Base-by-base conservation (phyloP, 352 stramenopile species). In the Pythium monospermum region DNA sequence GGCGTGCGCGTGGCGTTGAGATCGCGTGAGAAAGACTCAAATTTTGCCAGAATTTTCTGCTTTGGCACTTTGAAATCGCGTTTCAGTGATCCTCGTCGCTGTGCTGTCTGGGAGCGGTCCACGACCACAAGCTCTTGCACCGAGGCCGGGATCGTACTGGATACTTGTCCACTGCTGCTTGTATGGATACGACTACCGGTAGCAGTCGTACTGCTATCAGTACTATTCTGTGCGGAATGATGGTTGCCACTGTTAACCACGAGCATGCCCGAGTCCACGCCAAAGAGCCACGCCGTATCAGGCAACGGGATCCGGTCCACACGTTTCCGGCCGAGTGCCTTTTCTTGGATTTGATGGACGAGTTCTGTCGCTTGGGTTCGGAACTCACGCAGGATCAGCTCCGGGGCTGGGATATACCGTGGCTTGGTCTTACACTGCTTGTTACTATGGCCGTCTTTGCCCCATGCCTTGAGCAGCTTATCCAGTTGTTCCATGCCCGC, bases 291-390 rank as follows among this genome's bases (percentile, higher is more conserved):
- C 25, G 79, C 65, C 46, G 83, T 73, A 37, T 78, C 67, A 6
- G 79, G 79, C 2, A 69, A 47, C 11, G 79, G 79, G 27, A 91
- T 87, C 40, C 84, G 79, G 57, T 85, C 69, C 22, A 87, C 50
- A 15, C 75, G 64, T 52, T 87, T 78, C 22, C 72, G 75, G 16
- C 79, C 79, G 1, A 78, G 70, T 1, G 77, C 76, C 56, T 87
- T 91, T 48, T 88, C 77, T 40, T 78, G 73, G 50, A 91, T 51
- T n/a, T 66, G 61, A 23, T 91, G 69, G 61, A 91, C 83, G 26
- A 87, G 53, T 21, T 75, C 68, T 33, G 73, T 82, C 21, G 77
- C 70, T 25, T 83, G 85, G 22, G 69, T 52, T 13, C 75, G 75
- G 50, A 91, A 87, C 57, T 88, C 79, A 13, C 66, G 77, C 54